Evolutionary conservation across 2,329 filamentous ascomycete species (phyloP).

Genomic region (Ciborinia camelliae): DNA sequence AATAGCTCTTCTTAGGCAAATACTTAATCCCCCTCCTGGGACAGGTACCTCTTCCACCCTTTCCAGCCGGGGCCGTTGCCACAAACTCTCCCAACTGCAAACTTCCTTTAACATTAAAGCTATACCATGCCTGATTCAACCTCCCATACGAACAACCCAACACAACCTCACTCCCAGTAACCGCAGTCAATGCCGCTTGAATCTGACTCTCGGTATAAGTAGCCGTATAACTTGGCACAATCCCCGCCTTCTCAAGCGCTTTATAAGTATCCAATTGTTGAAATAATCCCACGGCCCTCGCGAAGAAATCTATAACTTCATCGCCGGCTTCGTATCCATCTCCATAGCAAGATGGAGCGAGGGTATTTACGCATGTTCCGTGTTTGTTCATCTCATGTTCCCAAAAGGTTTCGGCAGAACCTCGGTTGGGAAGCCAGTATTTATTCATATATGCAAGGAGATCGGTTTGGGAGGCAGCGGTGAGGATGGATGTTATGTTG

Average conservation of each 20-base stretch:
- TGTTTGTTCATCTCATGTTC: conserved; percentile 75
- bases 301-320: conserved; percentile 67
- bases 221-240: conserved; percentile 44
- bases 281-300: conserved; percentile 61
- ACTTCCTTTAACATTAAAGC: conserved; percentile 26
- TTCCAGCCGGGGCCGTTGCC: conserved; percentile 22
- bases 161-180: conserved; percentile 46
- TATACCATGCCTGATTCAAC: conserved; percentile 51
- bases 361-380: conserved; percentile 67
- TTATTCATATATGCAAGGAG: conserved; percentile 55
- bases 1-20: conserved; percentile 21
- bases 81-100: conserved; percentile 26
- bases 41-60: conserved; percentile 22
- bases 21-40: conserved; percentile 24
- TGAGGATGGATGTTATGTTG: conserved; percentile 62
- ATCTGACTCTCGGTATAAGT: conserved; percentile 45
- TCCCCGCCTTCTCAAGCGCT: conserved; percentile 50
- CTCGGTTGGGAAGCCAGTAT: conserved; percentile 69
- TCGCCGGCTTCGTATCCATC: conserved; percentile 53
- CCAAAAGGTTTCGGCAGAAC: conserved; percentile 47
- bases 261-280: conserved; percentile 40
- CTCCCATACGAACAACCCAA: conserved; percentile 44
- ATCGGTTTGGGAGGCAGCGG: conserved; percentile 50
- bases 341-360: conserved; percentile 63
- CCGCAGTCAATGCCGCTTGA: conserved; percentile 42